phyloP scores from a whole-genome alignment of 2,329 filamentous ascomycete species.

The Arthrobotrys iridis region DNA sequence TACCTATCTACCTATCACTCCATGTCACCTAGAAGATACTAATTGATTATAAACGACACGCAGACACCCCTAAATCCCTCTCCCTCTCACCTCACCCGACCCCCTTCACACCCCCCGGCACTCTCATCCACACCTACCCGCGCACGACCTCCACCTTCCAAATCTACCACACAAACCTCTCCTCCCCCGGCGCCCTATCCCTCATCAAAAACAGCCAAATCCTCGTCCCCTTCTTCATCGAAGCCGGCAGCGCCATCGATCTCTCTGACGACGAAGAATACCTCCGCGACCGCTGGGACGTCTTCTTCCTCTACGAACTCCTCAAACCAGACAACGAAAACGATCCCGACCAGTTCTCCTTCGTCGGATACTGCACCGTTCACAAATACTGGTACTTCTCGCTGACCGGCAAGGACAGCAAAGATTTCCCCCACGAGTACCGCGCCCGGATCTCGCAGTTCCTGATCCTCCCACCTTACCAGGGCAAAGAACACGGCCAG shows the following conservation, averaged over 20 bases:
- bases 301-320: conserved; percentile 79
- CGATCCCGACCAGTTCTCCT: conserved; percentile 73
- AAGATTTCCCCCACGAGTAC: conserved; percentile 15
- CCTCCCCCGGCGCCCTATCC: conserved; percentile 72
- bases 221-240: conserved; percentile 85
- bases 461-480: conserved; percentile 86
- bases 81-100: conserved; percentile 12
- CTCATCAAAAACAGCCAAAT: conserved; percentile 84
- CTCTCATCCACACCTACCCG: conserved; percentile 73
- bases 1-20: conserved; percentile 60
- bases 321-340: no score
- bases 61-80: conserved; percentile 26
- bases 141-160: conserved; percentile 73
- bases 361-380: conserved; percentile 88
- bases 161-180: conserved; percentile 81
- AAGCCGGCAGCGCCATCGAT: conserved; percentile 83
- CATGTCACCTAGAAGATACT: not conserved
- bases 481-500: conserved; percentile 80
- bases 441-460: conserved; percentile 84
- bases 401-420: conserved; percentile 66
- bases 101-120: conserved; percentile 77
- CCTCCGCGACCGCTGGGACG: conserved; percentile 82
- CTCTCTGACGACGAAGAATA: conserved; percentile 71
- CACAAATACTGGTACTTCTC: conserved; percentile 78
- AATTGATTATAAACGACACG: not conserved